Conservation (phyloP, 2,329 filamentous ascomycete genomes). For the Cordyceps tenuipes region DNA sequence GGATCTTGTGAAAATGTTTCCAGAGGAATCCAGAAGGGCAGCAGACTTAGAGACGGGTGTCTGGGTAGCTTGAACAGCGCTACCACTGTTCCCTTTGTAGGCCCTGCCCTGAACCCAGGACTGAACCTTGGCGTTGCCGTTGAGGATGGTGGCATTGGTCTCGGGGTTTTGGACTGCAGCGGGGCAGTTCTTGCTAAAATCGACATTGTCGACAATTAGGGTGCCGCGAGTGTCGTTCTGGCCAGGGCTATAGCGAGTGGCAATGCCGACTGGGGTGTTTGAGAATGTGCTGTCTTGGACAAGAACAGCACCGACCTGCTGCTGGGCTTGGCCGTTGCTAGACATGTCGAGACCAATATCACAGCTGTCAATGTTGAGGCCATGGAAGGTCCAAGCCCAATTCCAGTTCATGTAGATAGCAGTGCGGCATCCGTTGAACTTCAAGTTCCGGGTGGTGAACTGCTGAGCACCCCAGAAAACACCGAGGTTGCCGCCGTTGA, state of each 20-base stretch:
- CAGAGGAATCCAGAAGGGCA: slow-evolving; percentile 53
- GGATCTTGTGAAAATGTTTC: slow-evolving; percentile 70
- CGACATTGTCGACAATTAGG: slow-evolving; percentile 81
- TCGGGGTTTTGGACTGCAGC: slow-evolving; percentile 55
- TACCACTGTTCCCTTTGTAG: slow-evolving; percentile 46
- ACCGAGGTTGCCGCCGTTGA: slow-evolving; percentile 73
- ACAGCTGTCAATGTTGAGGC: slow-evolving; percentile 64
- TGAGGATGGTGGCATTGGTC: slow-evolving; percentile 53
- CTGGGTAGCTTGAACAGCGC: slow-evolving; percentile 52
- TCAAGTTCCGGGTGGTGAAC: slow-evolving; percentile 76
- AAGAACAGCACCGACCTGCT: slow-evolving; percentile 79
- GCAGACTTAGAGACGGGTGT: slow-evolving; percentile 53
- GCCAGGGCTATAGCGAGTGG: slow-evolving; percentile 59
- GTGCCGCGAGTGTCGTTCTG: slow-evolving; percentile 67
- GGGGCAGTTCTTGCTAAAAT: slow-evolving; percentile 61
- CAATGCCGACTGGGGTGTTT: slow-evolving; percentile 62
- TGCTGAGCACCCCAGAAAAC: slow-evolving; percentile 81
- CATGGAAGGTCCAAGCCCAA: slow-evolving; percentile 79
- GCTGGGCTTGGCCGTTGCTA: slow-evolving; percentile 47
- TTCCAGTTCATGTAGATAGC: slow-evolving; percentile 89
- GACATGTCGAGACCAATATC: slow-evolving; percentile 74
- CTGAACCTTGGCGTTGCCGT: slow-evolving; percentile 58
- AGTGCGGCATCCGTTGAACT: slow-evolving; percentile 73
- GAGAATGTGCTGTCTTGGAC: slow-evolving; percentile 72
- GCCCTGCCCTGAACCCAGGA: slow-evolving; percentile 75